Base-by-base conservation (phyloP, 139 green algal genomes). In the Micractinium conductrix region DNA sequence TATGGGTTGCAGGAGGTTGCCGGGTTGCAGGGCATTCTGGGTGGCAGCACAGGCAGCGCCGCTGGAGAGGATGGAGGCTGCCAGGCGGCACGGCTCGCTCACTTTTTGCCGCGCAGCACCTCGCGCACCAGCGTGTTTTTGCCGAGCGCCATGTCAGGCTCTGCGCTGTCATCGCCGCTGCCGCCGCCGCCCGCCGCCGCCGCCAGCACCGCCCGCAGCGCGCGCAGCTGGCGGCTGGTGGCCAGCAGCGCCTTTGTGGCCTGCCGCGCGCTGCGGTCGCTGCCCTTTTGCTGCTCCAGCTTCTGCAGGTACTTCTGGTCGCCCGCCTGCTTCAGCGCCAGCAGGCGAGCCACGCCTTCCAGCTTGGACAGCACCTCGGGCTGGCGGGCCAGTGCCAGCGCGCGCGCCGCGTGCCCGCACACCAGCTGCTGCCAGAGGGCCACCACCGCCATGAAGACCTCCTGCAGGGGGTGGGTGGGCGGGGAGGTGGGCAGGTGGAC, bases 291-390 rank as follows among this genome's bases (percentile, higher is more conserved):
- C 38, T 88, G 89, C 83, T 98, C 94, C 60, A 98, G 84, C 43
- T 91, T 88, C 28, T 83, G 84, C 37, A 98, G 91, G 85, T 98
- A 98, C 53, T 93, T 93, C 0, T 86, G 85, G 85, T 96, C 94
- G 70, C 86, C 90, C 4, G 94, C 87, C 17, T 92, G 85, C 83
- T 95, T 95, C 42, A 92, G 85, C 6, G 70, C 53, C 42, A 98
- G 88, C 74, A 98, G 81, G 78, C 93, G 89, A 3, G 81, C 85
- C 12, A 97, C 91, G 48, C 91, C 90, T 72, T 96, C 91, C 89
- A 93, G 92, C 80, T 93, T 88, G 75, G 73, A 75, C 37, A 95
- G 26, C 6, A 92, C 60, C 14, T 62, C 72, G 17, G 60, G 74
- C 38, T 68, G 74, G 2, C 30, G 67, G 2, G 71, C 76, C 10